Evolutionary conservation across 2,329 filamentous ascomycete genomes (phyloP).

Genomic region (Aspergillus niger): DNA sequence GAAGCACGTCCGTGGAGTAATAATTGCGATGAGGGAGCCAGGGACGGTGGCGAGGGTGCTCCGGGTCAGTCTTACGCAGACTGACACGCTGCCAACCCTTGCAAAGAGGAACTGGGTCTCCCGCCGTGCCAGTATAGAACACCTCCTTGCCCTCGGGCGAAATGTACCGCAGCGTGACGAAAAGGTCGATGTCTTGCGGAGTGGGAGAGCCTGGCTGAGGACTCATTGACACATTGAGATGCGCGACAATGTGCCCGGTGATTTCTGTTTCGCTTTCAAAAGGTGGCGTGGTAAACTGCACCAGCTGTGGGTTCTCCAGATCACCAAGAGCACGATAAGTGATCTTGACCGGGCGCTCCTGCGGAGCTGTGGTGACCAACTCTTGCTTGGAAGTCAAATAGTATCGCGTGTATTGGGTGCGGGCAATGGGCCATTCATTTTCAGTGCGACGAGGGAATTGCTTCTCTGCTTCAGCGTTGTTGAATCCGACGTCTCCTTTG

Average conservation of each 20-base stretch:
- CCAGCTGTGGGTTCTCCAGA: conserved; percentile 54
- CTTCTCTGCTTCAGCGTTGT: conserved; percentile 63
- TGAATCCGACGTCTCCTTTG: conserved; percentile 68
- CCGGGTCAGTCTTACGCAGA: conserved; percentile 50
- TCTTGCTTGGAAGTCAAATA: conserved; percentile 55
- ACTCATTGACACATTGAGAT: conserved; percentile 62
- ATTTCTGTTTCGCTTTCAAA: conserved; percentile 69
- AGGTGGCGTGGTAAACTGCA: conserved; percentile 60
- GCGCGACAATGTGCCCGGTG: conserved; percentile 67
- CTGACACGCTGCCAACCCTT: conserved; percentile 60
- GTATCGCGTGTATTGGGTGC: conserved; percentile 65
- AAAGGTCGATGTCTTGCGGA: conserved; percentile 56
- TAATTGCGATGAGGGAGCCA: conserved; percentile 56
- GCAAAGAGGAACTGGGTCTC: conserved; percentile 56
- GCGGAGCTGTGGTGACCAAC: conserved; percentile 40
- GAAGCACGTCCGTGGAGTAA: conserved; percentile 49
- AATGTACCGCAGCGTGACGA: conserved; percentile 58
- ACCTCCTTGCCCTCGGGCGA: conserved; percentile 53
- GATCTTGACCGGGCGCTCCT: conserved; percentile 43
- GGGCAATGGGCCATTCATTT: conserved; percentile 66
- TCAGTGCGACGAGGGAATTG: conserved; percentile 59
- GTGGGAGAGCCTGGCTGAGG: conserved; percentile 41
- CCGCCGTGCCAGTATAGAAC: conserved; percentile 58
- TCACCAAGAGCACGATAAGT: conserved; percentile 63
- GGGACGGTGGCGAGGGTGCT: conserved; percentile 47